Conservation (phyloP, 495 filamentous ascomycete genomes). For the Neurospora africana region DNA sequence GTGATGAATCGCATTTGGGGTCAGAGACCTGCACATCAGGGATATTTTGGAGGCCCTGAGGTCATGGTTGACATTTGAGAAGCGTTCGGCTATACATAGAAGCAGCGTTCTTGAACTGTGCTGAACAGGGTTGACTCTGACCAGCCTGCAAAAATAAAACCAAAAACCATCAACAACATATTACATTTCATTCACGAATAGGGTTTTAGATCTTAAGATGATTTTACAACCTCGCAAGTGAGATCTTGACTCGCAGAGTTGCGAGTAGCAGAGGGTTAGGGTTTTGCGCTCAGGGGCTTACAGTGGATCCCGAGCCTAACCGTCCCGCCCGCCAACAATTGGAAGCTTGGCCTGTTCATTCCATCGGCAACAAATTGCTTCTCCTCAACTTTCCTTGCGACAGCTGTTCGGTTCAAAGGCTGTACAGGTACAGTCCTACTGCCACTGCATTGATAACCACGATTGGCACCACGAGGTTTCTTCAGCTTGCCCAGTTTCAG, state of each 20-base stretch:
- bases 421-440: neutral
- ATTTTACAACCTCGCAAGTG: neutral
- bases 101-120: neutral
- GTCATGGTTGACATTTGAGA: neutral
- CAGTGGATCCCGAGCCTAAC: neutral
- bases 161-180: neutral
- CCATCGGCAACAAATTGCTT: neutral
- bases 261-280: slow-evolving; percentile 14
- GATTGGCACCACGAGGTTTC: neutral
- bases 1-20: neutral
- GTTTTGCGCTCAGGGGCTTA: slow-evolving; percentile 1
- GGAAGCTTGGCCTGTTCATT: neutral
- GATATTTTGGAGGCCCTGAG: neutral
- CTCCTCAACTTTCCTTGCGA: neutral
- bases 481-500: neutral
- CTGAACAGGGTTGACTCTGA: neutral
- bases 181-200: too few relatives aligned
- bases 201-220: too few relatives aligned
- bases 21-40: neutral
- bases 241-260: neutral
- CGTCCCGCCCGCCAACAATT: neutral
- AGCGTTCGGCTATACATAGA: neutral
- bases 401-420: neutral
- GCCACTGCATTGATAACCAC: neutral
- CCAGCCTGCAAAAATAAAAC: neutral